Conservation (phyloP, 2,329 filamentous ascomycete species). For the Salinomyces thailandicus region DNA sequence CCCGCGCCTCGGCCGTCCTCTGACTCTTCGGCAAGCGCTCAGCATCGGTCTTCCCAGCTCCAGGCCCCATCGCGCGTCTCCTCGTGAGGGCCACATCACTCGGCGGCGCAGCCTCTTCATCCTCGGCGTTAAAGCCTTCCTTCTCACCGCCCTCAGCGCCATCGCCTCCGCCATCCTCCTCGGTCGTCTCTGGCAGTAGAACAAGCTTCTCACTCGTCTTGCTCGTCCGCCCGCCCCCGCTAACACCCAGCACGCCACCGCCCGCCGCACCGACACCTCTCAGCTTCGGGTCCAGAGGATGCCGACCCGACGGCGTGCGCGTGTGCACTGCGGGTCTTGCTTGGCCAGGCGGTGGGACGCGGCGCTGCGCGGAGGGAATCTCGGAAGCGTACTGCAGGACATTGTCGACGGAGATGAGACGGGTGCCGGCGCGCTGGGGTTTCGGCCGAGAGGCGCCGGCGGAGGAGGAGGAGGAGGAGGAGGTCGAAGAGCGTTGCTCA, state of each 20-base stretch:
- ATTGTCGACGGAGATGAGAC: constrained; percentile 82
- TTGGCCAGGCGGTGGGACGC: constrained; percentile 50
- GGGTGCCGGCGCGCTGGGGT: constrained; percentile 38
- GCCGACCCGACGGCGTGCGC: constrained; percentile 39
- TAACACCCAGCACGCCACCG: constrained; percentile 17
- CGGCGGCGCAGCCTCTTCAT: constrained; percentile 51
- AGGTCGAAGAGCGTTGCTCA: not conserved
- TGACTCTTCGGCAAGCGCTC: constrained; percentile 84
- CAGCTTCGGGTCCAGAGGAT: constrained; percentile 46
- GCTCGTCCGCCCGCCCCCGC: constrained; percentile 74
- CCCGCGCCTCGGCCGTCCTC: constrained; percentile 58
- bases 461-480: not conserved
- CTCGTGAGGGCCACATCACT: constrained; percentile 58
- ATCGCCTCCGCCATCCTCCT: constrained; percentile 34
- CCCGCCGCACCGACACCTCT: constrained; percentile 40
- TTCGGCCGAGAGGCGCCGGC: not conserved
- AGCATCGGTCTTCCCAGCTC: constrained; percentile 77
- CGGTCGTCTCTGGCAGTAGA: constrained; percentile 69
- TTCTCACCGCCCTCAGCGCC: constrained; percentile 30
- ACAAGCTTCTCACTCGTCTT: constrained; percentile 98
- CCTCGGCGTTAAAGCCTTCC: constrained; percentile 42
- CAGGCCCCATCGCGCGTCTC: constrained; percentile 46
- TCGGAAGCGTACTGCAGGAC: constrained; percentile 89
- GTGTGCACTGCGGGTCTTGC: constrained; percentile 39
- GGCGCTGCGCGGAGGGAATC: constrained; percentile 86